Evolutionary conservation across 179 eudicot genomes (phyloP).

Genomic region (Heliamphora pulchella): DNA sequence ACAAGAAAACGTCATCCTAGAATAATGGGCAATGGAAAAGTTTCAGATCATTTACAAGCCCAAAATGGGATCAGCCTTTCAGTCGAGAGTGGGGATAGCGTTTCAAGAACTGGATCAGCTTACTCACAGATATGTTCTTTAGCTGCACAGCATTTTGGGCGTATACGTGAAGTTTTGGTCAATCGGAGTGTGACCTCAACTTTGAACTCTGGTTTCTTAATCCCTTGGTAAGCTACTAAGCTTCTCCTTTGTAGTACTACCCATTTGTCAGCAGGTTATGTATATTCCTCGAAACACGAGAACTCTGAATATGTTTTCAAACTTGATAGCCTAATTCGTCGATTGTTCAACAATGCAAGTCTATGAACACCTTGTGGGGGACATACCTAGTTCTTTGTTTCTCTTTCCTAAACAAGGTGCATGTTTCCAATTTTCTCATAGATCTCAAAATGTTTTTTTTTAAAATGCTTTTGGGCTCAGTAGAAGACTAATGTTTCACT

Average conservation of each 20-base stretch:
- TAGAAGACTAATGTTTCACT: background rate
- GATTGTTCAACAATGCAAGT: background rate
- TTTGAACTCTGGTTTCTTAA: slow-evolving; percentile 79
- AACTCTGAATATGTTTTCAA: background rate
- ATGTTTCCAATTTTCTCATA: background rate
- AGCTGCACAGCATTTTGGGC: slow-evolving; percentile 88
- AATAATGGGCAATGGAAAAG: slow-evolving; percentile 39
- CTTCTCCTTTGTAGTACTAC: background rate
- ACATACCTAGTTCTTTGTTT: background rate
- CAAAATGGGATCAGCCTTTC: slow-evolving; percentile 48
- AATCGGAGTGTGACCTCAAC: slow-evolving; percentile 87
- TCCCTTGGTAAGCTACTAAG: slow-evolving; percentile 64
- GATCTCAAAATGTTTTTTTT: no score
- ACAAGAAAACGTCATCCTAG: slow-evolving; percentile 78
- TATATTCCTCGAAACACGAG: background rate
- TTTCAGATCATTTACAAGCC: slow-evolving; percentile 29
- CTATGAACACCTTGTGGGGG: background rate
- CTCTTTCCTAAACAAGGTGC: background rate
- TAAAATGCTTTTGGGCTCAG: background rate
- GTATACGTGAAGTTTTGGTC: slow-evolving; percentile 86
- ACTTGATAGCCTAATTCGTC: background rate
- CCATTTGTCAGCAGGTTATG: background rate
- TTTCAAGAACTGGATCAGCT: slow-evolving; percentile 58
- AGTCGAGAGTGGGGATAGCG: slow-evolving; percentile 39
- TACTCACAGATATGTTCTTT: slow-evolving; percentile 79